phyloP scores from a whole-genome alignment of 768 basidiomycete species.

The Boletus reticulatus region DNA sequence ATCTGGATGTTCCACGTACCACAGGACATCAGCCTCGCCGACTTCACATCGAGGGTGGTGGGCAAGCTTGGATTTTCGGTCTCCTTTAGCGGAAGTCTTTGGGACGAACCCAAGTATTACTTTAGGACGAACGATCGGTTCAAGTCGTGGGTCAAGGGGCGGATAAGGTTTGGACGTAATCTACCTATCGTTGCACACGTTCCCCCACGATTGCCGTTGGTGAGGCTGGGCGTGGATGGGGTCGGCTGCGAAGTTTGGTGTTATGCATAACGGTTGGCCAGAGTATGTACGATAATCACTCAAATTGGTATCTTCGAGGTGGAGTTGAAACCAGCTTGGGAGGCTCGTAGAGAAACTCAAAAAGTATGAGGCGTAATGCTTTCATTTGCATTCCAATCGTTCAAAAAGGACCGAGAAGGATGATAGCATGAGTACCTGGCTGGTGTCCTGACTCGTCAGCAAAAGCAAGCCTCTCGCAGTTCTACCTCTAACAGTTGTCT shows the following conservation, averaged over 20 bases:
- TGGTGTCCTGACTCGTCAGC: no score
- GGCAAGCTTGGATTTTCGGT: slow-evolving; percentile 38
- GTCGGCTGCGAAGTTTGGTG: slow-evolving; percentile 25
- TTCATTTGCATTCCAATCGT: no score
- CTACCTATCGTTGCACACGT: slow-evolving; percentile 35
- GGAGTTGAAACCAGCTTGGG: no score
- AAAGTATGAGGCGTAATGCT: no score
- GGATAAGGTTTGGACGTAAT: slow-evolving; percentile 35
- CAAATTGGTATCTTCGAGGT: not conserved
- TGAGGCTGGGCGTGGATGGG: slow-evolving; percentile 14
- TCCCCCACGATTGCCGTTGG: slow-evolving; percentile 11
- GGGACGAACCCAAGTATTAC: slow-evolving; percentile 28
- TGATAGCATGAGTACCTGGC: no score
- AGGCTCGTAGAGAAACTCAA: not conserved
- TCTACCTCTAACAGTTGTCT: not conserved
- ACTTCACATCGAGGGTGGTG: slow-evolving; percentile 31
- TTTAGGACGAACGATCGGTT: slow-evolving; percentile 34
- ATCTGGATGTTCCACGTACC: slow-evolving; percentile 39
- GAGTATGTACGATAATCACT: not conserved
- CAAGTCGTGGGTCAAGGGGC: slow-evolving; percentile 32
- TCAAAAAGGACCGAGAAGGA: no score
- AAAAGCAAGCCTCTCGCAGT: not conserved
- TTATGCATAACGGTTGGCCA: slow-evolving; percentile 2
- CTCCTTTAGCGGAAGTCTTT: slow-evolving; percentile 31
- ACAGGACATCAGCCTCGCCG: slow-evolving; percentile 27